Base-by-base conservation (phyloP, 164 flowering plant species). In the Magnolia kwangsiensis region DNA sequence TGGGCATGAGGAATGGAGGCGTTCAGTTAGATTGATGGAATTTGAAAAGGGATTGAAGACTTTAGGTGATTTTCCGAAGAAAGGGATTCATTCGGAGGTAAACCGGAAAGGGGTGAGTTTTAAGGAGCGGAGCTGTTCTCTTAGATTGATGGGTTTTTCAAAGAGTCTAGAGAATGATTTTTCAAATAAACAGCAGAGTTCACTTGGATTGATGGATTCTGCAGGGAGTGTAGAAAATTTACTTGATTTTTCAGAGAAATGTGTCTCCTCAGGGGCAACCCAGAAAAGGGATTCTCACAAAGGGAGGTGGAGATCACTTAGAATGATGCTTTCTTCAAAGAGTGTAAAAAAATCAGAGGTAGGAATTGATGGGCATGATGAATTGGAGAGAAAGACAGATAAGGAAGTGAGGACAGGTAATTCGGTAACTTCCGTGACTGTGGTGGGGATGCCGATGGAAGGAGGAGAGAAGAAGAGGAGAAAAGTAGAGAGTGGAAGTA, bases 401-500 rank as follows among this genome's bases (percentile, higher is more conserved):
- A 37, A 29, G 20, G 50, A 27, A 68, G 71, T 18, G 8, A 31
- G 18, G 10, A 68, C 1, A 6, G 50, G 19, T 11, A 8, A 7
- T 65, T 65, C 68, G 9, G 19, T 21, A 4, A 66, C 24, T 66
- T 21, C 29, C 24, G 29, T 11, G 14, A 29, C 50, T 24, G 9
- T 18, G 8, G 19, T 18, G 8, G 19, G 7, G 29, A 3, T 7
- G 50, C 19, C n/a, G 3, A 68, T 1, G 74, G n/a, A 51, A 51
- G 75, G 31, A 75, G 72, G 23, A 75, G 51, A 70, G 76, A 65
- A 59, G 4, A 68, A 51, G 69, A 37, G 51, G 63, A 13, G 58
- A 63, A 61, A 73, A 61, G 27, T 51, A 51, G 29, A 58, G 1
- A 21, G 29, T 19, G 69, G 51, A 68, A 18, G 71, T 72, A 74